phyloP scores from a whole-genome alignment of 192 early-diverging fungal genomes.

The Coemansia sp. region DNA sequence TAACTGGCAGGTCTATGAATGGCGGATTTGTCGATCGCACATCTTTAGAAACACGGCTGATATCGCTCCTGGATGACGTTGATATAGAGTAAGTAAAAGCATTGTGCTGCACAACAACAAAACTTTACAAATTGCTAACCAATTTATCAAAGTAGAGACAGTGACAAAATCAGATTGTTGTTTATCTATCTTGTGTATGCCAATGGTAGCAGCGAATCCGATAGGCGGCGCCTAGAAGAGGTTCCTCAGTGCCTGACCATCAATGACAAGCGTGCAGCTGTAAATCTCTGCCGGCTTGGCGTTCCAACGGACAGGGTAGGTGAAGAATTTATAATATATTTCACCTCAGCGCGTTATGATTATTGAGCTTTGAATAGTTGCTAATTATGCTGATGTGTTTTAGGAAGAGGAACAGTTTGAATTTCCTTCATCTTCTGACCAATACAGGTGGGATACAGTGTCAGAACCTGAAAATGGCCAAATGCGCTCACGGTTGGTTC shows the following conservation, averaged over 20 bases:
- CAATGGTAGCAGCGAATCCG: conserved; percentile 31
- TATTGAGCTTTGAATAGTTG: background rate
- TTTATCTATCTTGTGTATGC: conserved; percentile 44
- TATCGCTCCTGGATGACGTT: conserved; percentile 37
- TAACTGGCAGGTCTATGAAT: conserved; percentile 11
- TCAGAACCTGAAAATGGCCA: conserved; percentile 1
- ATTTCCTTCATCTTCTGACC: background rate
- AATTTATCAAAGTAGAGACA: conserved; percentile 18
- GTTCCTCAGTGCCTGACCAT: conserved; percentile 43
- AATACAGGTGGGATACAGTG: background rate
- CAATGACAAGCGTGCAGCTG: conserved; percentile 44
- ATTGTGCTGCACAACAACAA: background rate
- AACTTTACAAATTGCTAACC: too few species aligned
- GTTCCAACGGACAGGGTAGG: conserved; percentile 39
- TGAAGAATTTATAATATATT: too few species aligned
- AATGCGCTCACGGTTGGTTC: conserved; percentile 24
- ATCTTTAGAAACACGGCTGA: conserved; percentile 35
- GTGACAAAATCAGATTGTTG: conserved; percentile 41
- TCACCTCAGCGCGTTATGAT: too few species aligned
- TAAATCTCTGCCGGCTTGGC: conserved; percentile 36
- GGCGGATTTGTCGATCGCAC: conserved; percentile 18
- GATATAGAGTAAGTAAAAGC: conserved; percentile 30
- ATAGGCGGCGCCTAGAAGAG: conserved; percentile 46
- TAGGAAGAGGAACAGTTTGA: background rate
- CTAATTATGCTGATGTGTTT: background rate